Conservation (phyloP, 257 asterid genomes). For the Henckelia pumila region DNA sequence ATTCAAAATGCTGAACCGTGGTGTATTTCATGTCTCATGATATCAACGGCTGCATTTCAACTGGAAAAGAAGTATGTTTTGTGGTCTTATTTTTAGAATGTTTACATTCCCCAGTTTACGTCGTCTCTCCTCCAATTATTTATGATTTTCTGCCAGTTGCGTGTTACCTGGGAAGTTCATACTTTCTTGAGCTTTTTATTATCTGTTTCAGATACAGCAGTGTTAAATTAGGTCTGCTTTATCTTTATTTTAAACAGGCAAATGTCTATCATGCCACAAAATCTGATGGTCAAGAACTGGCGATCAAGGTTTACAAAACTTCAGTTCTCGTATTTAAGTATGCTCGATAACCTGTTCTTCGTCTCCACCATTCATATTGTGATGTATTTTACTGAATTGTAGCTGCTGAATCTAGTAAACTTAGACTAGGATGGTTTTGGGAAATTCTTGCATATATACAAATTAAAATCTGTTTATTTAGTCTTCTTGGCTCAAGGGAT, state of each 20-base stretch:
- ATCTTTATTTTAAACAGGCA: constrained; percentile 51
- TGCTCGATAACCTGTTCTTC: constrained; percentile 29
- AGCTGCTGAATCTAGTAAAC: constrained; percentile 6
- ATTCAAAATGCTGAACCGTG: constrained; percentile 86
- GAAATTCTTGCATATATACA: constrained; percentile 1
- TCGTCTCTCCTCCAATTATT: background rate
- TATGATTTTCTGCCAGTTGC: constrained; percentile 8
- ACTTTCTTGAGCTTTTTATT: constrained; percentile 11
- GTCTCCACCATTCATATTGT: constrained; percentile 17
- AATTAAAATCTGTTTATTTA: background rate
- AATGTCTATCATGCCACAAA: constrained; percentile 96
- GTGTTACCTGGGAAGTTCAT: constrained; percentile 13
- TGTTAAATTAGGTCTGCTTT: constrained; percentile 12
- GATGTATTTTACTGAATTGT: background rate
- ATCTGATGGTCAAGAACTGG: constrained; percentile 80
- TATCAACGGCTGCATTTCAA: constrained; percentile 96
- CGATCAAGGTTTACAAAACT: constrained; percentile 91
- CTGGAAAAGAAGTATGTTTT: constrained; percentile 89
- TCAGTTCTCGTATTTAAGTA: constrained; percentile 93
- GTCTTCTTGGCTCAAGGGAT: constrained; percentile 12
- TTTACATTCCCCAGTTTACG: too few relatives aligned
- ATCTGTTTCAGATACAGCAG: background rate
- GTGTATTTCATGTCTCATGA: constrained; percentile 73
- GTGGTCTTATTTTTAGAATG: background rate
- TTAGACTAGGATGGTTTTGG: background rate